Evolutionary conservation across 2,329 filamentous ascomycete genomes (phyloP).

Genomic region (Macrophomina tecta): DNA sequence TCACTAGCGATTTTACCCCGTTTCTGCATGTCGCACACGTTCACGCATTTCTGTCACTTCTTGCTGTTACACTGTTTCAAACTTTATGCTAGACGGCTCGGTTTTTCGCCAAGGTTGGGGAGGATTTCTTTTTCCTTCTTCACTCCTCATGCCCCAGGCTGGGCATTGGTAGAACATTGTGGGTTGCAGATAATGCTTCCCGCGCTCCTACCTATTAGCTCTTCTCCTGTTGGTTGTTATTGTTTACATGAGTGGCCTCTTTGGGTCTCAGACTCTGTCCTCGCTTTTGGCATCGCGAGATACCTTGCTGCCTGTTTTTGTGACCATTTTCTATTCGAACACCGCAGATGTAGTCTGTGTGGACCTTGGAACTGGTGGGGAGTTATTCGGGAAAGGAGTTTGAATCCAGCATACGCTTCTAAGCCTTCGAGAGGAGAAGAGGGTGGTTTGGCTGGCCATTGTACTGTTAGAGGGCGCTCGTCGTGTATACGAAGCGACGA

Average conservation of each 20-base stretch:
- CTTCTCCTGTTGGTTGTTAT: not conserved
- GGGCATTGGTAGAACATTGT: not conserved
- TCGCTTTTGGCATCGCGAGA: slow-evolving; percentile 14
- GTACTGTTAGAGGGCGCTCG: not conserved
- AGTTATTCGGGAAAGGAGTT: not conserved
- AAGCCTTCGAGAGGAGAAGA: not conserved
- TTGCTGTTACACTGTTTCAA: not conserved
- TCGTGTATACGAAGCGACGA: not conserved
- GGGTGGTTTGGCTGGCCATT: not conserved
- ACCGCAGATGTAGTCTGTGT: not conserved
- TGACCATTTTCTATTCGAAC: not conserved
- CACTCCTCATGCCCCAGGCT: no score
- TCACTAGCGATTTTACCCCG: slow-evolving; percentile 15
- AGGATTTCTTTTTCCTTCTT: not conserved
- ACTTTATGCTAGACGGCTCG: slow-evolving; percentile 16
- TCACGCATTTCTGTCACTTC: slow-evolving; percentile 5
- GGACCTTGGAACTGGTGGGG: not conserved
- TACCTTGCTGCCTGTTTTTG: slow-evolving; percentile 23
- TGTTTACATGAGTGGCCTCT: not conserved
- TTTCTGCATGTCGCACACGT: slow-evolving; percentile 23
- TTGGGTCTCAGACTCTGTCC: not conserved
- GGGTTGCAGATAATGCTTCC: not conserved
- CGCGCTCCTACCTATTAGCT: not conserved
- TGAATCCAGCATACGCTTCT: no score
- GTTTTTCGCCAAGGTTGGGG: not conserved